Evolutionary conservation across 805 yeast species (phyloP).

Genomic region (Lipomyces mesembrius): DNA sequence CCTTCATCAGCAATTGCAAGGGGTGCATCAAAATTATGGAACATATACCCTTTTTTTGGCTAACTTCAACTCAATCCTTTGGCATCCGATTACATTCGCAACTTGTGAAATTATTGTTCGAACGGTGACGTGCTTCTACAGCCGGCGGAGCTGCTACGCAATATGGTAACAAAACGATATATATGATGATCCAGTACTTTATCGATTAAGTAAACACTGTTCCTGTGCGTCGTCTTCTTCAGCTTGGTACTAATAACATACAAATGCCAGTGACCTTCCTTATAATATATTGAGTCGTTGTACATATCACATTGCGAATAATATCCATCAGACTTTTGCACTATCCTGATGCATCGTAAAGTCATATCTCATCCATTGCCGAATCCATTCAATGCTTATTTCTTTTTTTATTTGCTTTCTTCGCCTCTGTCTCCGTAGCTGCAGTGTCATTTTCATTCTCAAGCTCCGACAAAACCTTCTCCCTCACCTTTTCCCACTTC

Average conservation of each 20-base stretch:
- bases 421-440: constrained; percentile 8
- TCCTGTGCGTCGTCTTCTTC: no score
- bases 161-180: no score
- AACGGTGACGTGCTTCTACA: no score
- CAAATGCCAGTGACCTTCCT: neutral
- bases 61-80: no score
- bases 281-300: neutral
- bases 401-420: constrained; percentile 9
- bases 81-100: no score
- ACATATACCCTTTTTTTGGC: no score
- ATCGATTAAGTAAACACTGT: no score
- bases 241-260: neutral
- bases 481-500: constrained; percentile 15
- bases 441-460: constrained; percentile 8
- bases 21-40: no score
- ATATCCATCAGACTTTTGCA: neutral
- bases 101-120: no score
- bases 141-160: no score
- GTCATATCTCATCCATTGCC: neutral
- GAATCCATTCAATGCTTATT: neutral
- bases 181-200: no score
- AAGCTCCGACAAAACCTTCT: neutral
- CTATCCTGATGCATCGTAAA: neutral
- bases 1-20: no score
- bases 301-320: neutral